phyloP scores from a whole-genome alignment of 495 filamentous ascomycete species.

The Penicillium pulvis region DNA sequence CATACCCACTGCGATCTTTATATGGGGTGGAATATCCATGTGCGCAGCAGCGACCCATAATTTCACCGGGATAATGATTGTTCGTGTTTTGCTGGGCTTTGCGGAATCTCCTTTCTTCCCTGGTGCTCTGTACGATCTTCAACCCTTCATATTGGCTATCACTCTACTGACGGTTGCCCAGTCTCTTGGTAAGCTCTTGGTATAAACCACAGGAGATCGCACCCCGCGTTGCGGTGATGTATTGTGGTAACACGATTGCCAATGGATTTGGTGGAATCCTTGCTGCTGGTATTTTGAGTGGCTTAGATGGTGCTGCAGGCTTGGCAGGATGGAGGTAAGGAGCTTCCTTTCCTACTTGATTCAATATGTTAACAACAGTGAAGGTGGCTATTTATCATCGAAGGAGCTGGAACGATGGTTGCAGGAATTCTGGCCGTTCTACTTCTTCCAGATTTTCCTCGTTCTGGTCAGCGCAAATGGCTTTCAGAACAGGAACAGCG shows the following conservation, averaged over 20 bases:
- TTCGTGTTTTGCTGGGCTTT: conserved; percentile 41
- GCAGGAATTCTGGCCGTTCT: conserved; percentile 20
- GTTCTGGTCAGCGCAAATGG: conserved; percentile 24
- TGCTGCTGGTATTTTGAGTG: conserved; percentile 22
- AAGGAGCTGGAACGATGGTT: conserved; percentile 27
- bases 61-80: conserved; percentile 42
- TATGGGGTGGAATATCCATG: conserved; percentile 30
- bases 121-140: conserved; percentile 41
- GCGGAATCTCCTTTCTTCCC: conserved; percentile 52
- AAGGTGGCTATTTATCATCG: conserved; percentile 28
- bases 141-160: not conserved
- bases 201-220: conserved; percentile 29
- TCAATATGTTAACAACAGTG: not conserved
- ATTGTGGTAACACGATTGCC: conserved; percentile 27
- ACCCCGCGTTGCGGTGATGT: conserved; percentile 24
- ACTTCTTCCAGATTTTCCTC: conserved; percentile 25
- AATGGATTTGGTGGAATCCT: conserved; percentile 29
- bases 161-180: not conserved
- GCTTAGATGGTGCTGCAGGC: conserved; percentile 19
- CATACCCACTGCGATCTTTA: conserved; percentile 35
- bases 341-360: not conserved
- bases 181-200: conserved; percentile 25
- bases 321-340: conserved; percentile 24
- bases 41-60: conserved; percentile 43
- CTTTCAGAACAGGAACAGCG: conserved; percentile 24